A percentile compares a stretch with the other conserved stretches of the same genome.
These are phyloP conservation scores for Intubia oerlemansii DNA, from an alignment of 2,329 filamentous ascomycete species.

Conservation along the genomic window DNA sequence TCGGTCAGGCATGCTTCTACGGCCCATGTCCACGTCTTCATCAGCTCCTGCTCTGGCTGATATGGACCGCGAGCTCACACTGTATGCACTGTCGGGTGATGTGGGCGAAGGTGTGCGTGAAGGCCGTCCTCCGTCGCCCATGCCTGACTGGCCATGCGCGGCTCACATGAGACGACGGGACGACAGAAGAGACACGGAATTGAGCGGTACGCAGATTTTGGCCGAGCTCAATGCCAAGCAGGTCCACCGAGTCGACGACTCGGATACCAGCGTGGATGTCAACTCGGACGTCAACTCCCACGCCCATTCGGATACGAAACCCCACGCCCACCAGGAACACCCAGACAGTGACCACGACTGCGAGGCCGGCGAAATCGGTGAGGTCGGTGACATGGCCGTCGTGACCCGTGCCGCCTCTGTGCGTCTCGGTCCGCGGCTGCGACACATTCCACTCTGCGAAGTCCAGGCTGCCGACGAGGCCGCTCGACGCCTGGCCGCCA, in stretches of 20 bases:
- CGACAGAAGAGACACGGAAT: too few relatives aligned
- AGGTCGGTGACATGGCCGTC: constrained; percentile 1
- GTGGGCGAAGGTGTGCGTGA: too few relatives aligned
- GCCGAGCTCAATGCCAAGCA: too few relatives aligned
- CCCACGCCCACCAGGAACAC: neutral
- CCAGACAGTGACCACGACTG: too few relatives aligned
- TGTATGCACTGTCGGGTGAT: too few relatives aligned
- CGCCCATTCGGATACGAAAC: neutral
- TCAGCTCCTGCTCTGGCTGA: constrained; percentile 4
- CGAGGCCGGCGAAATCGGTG: too few relatives aligned
- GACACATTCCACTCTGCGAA: constrained; percentile 2
- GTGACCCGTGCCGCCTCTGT: constrained; percentile 2
- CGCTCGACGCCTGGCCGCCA: neutral
- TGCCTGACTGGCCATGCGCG: constrained; percentile 2
- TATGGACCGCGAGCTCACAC: neutral
- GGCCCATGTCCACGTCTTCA: constrained; percentile 7
- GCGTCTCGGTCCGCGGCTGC: constrained; percentile 4
- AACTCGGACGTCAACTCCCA: too few relatives aligned
- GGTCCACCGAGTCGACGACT: too few relatives aligned
- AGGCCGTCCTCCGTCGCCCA: constrained; percentile 2
- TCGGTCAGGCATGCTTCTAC: constrained; percentile 1
- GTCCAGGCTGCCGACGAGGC: constrained; percentile 5
- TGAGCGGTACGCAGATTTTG: too few relatives aligned
- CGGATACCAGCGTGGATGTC: too few relatives aligned
- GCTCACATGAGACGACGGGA: too few relatives aligned